Evolutionary conservation across 1,284 basidiomycete species (phyloP), one percentile per base, ranked within the genome.

Genomic region (Laetiporus sulphureus): DNA sequence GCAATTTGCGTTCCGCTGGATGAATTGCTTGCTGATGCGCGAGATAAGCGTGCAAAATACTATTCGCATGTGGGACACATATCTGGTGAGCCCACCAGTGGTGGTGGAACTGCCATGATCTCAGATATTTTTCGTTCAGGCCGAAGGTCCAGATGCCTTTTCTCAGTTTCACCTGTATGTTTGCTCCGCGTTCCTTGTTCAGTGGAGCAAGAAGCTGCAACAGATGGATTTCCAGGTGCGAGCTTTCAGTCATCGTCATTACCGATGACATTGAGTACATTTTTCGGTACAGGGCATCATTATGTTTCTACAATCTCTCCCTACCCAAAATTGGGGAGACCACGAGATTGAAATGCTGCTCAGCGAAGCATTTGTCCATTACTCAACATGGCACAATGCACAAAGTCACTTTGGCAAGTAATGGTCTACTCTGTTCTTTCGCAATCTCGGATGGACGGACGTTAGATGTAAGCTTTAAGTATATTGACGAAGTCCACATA

Each of bases 1-100:
- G 82, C 93, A 98, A 60, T 98, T 97, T 52, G 92, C 94, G 30
- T 98, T 98, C 66, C 74, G 94, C 37, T 98, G 93, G 93, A 96
- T 98, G 90, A 97, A 98, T 59, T 96, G 94, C 59, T 67, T 98
- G 40, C 72, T 97, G 45, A 96, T 98, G 93, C 77, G 93, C 44
- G 93, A 97, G 67, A 87, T 98, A 51, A 93, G 83, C 52, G 91
- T 96, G 40, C 81, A 85, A 55, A 95, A 95, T 61, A 96, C 94
- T 11, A 89, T 96, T 41, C 77, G 93, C 43, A 97, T 97, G 93
- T 98, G 93, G 93, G 93, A 98, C 61, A 96, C 94, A 6, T 98
- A 98, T 64, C 66, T 97, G 55, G 93, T 96, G 46, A 45, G 89
- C n/a, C n/a, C n/a, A n/a, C n/a, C n/a, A n/a, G n/a, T n/a, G n/a